Percentiles rank a stretch among this genome's conserved stretches.
These are phyloP conservation scores for Akanthomyces dipterigenus DNA, from an alignment of 2,329 filamentous ascomycete species.

Conservation along the genomic window DNA sequence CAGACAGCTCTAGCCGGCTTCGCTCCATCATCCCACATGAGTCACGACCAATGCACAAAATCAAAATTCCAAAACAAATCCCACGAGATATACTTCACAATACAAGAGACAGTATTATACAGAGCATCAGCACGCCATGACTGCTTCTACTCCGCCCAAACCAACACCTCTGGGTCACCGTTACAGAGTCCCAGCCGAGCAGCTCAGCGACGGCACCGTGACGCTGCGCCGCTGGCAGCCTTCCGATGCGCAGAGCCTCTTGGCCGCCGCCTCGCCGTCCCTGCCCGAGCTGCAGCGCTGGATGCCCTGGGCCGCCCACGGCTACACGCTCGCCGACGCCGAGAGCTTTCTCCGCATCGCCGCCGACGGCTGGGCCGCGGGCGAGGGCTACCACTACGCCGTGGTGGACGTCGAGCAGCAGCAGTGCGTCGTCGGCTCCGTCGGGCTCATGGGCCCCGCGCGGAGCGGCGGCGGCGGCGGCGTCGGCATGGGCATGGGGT, in stretches of 20 bases:
- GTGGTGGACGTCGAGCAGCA: conserved; percentile 10
- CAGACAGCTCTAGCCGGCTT: neutral
- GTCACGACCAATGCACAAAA: neutral
- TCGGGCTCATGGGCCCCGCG: conserved; percentile 11
- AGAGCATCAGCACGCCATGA: neutral
- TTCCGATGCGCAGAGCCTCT: conserved; percentile 6
- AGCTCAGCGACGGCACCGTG: conserved; percentile 10
- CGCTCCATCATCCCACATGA: neutral
- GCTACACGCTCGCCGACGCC: conserved; percentile 13
- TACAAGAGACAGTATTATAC: neutral
- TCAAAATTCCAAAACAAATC: neutral
- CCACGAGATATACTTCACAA: neutral
- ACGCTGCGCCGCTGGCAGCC: conserved; percentile 15
- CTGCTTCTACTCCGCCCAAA: neutral
- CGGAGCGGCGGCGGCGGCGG: neutral
- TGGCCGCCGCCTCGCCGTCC: conserved; percentile 12
- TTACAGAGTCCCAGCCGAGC: conserved; percentile 10
- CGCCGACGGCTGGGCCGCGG: conserved; percentile 10
- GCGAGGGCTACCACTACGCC: conserved; percentile 14
- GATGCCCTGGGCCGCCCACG: conserved; percentile 17
- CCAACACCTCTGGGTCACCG: neutral
- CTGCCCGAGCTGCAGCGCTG: conserved; percentile 14
- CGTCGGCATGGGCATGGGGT: conserved; percentile 14
- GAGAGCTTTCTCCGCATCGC: conserved; percentile 8
- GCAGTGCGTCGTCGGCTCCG: conserved; percentile 13